Base-by-base conservation (phyloP, 2,329 filamentous ascomycete genomes). In the Fusarium dimerum region DNA sequence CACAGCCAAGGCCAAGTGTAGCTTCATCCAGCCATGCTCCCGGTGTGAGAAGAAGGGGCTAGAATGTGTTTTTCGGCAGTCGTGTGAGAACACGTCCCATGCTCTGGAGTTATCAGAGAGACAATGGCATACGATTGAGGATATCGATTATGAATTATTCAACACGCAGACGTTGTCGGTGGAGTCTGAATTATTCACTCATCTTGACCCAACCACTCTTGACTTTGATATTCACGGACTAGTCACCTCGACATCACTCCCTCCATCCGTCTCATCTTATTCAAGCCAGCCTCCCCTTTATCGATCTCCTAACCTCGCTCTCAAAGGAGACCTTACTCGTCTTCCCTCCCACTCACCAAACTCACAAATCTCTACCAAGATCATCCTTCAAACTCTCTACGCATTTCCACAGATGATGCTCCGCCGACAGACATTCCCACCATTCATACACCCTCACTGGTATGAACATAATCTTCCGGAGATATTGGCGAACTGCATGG, bases 331-430 rank as follows among this genome's bases (percentile, higher is more conserved):
- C 17, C 11, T 67, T 0, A 56, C 54, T 2, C 61, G 43, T 2
- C 43, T 67, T 6, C 52, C 51, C 1, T 48, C 52, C 7, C 48
- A 47, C 1, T 47, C 43, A 4, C 47, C 53, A 7, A 51, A 44
- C 2, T 30, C 51, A 2, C 55, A 60, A 12, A 51, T 58, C 12
- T 60, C 63, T 3, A 60, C 64, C 0, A 51, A 50, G 1, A 48
- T 68, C 1, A 62, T 69, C 12, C 47, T 59, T 10, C 61, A 66
- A 11, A 59, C 56, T 2, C 45, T 69, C 2, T 57, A 65, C 17
- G 56, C 66, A 1, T 70, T 66, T 34, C 68, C 68, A 0, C 64
- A 57, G 9, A 67, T 67, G 67, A 70, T 71, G 68, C 56, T 65
- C 8, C 57, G 64, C 7, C 63, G 63, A 1, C 59, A 66, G 7